Base-by-base conservation (phyloP, 1,284 basidiomycete genomes). In the Moniliophthora roreri region DNA sequence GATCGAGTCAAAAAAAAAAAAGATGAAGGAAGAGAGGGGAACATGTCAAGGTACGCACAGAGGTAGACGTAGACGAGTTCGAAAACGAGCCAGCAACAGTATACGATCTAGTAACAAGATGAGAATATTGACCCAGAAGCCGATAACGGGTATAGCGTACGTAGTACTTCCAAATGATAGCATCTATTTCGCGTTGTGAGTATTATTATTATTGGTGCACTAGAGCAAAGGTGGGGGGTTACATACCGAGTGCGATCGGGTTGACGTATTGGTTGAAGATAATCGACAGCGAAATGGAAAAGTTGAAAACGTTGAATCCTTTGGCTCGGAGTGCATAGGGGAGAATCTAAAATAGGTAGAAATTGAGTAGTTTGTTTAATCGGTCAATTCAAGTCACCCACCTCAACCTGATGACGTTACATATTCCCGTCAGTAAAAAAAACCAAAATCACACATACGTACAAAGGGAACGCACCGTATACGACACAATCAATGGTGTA, bases 221-320 rank as follows among this genome's bases (percentile, higher is more conserved):
- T 13, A n/a, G n/a, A n/a, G n/a, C n/a, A n/a, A n/a, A n/a, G n/a
- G n/a, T 35, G 13, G 11, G 21, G 42, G 16, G 21, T 60, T 60
- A 38, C 54, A 36, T 45, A 69, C 68, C 68, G 32, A 77, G 66
- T 26, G 86, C 87, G 61, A 91, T 79, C 11, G 89, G 89, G 73
- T 91, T 92, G 65, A 86, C 81, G 63, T 89, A 91, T 68, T 91
- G 87, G 68, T 91, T 91, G 75, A 91, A 89, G 58, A 87, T 83
- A 58, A 88, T 79, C 0, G 87, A 80, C 24, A 82, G 52, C 13
- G 84, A 85, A 61, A 87, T 79, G 54, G 78, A 70, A 58, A 89
- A 82, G 71, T 80, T 84, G 73, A 88, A 85, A 48, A 91, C 66
- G 59, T 79, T 88, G 72, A 91, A 82, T 52, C 89, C 89, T 75